phyloP scores from a whole-genome alignment of 495 filamentous ascomycete species.

The Clohesyomyces aquaticus region DNA sequence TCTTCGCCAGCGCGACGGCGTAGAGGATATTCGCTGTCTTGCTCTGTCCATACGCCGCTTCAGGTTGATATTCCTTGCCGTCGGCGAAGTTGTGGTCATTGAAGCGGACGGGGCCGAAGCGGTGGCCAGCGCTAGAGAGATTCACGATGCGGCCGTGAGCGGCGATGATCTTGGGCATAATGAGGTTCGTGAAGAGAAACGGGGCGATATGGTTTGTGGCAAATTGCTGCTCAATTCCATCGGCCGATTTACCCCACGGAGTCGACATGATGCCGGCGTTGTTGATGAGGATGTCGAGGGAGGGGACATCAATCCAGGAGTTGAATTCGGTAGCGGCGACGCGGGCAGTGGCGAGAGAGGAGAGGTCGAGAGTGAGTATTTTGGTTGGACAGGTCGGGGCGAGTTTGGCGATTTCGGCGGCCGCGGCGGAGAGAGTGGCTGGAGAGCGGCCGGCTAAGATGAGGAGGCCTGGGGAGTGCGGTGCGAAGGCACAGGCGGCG shows the following conservation, averaged over 20 bases:
- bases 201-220: conserved; percentile 44
- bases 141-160: conserved; percentile 23
- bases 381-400: conserved; percentile 46
- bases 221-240: conserved; percentile 61
- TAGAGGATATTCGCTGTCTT: conserved; percentile 36
- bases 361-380: conserved; percentile 52
- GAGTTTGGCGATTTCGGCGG: conserved; percentile 43
- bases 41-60: conserved; percentile 27
- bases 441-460: conserved; percentile 59
- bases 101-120: conserved; percentile 24
- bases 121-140: conserved; percentile 23
- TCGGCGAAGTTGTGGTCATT: conserved; percentile 10
- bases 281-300: conserved; percentile 37
- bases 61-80: conserved; percentile 20
- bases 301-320: conserved; percentile 37
- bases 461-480: conserved; percentile 54
- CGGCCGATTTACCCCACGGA: neutral
- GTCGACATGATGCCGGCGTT: conserved; percentile 26
- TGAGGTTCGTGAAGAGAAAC: conserved; percentile 29
- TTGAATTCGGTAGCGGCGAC: conserved; percentile 51
- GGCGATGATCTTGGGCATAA: conserved; percentile 21
- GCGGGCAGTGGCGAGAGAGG: conserved; percentile 50
- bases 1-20: conserved; percentile 15
- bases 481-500: conserved; percentile 57
- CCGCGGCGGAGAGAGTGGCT: conserved; percentile 54